phyloP scores from a whole-genome alignment of 176 grass and related monocot genomes.

The Cocos nucifera region DNA sequence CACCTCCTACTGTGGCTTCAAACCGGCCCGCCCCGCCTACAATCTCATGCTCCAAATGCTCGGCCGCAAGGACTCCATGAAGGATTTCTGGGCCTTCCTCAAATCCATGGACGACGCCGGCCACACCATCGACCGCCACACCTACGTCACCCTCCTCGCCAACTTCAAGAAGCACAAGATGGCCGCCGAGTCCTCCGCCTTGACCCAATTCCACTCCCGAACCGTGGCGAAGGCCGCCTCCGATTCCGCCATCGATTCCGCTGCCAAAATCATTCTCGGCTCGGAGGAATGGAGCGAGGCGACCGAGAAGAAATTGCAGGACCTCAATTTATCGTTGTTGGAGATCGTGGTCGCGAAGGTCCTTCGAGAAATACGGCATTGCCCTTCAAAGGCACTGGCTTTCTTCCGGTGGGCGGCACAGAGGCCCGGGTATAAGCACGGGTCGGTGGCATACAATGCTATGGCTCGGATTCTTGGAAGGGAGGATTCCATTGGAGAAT shows the following conservation, averaged over 20 bases:
- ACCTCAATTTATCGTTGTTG: constrained; percentile 25
- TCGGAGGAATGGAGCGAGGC: constrained; percentile 17
- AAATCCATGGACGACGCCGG: constrained; percentile 48
- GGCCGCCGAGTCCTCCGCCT: constrained; percentile 34
- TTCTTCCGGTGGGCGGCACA: constrained; percentile 69
- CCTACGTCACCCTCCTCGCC: constrained; percentile 57
- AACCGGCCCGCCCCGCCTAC: constrained; percentile 42
- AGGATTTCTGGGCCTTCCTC: constrained; percentile 82
- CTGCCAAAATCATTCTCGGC: constrained; percentile 20
- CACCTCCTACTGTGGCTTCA: constrained; percentile 19
- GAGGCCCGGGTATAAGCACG: constrained; percentile 32
- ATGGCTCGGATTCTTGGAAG: constrained; percentile 53
- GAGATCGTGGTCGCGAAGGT: constrained; percentile 43
- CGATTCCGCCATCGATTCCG: constrained; percentile 12
- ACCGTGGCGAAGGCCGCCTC: constrained; percentile 5
- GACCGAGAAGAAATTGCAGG: constrained; percentile 28
- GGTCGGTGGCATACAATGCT: constrained; percentile 53
- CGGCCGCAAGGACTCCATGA: constrained; percentile 20
- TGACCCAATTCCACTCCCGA: constrained; percentile 34
- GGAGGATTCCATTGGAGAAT: constrained; percentile 48
- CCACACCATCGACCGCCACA: constrained; percentile 57
- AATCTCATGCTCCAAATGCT: constrained; percentile 87
- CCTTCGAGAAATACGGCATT: constrained; percentile 43
- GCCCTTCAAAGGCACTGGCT: constrained; percentile 39
- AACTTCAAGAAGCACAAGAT: constrained; percentile 66